Conservation (phyloP, 768 basidiomycete species). For the Pisolithus marmoratus region DNA sequence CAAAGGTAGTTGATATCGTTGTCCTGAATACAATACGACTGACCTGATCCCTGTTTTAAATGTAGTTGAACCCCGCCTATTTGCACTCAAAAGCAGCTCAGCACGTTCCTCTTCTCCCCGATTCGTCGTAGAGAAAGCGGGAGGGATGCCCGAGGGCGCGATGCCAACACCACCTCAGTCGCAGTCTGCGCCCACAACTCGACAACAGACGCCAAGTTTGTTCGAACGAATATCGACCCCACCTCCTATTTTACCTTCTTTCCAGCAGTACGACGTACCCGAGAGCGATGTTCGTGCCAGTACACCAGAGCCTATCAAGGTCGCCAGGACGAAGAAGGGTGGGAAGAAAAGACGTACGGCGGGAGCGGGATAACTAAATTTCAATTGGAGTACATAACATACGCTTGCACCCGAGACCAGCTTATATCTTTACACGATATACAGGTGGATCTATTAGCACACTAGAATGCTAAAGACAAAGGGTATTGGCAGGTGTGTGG, state of each 20-base stretch:
- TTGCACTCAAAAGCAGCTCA: slow-evolving; percentile 39
- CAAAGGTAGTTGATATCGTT: slow-evolving; percentile 17
- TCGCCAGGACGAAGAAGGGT: slow-evolving; percentile 67
- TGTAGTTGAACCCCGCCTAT: slow-evolving; percentile 34
- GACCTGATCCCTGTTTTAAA: slow-evolving; percentile 12
- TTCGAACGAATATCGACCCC: slow-evolving; percentile 32
- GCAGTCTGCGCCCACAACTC: slow-evolving; percentile 23
- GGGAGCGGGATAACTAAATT: slow-evolving; percentile 11
- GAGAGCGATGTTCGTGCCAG: slow-evolving; percentile 46
- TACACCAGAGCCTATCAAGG: slow-evolving; percentile 68
- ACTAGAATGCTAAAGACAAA: slow-evolving; percentile 8
- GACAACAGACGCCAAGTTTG: slow-evolving; percentile 16
- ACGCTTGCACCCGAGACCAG: neutral
- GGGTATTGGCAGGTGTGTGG: neutral
- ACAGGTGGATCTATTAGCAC: slow-evolving; percentile 16
- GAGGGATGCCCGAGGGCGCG: slow-evolving; percentile 80
- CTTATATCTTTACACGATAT: slow-evolving; percentile 16
- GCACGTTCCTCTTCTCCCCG: slow-evolving; percentile 38
- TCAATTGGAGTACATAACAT: neutral
- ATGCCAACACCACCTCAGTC: slow-evolving; percentile 13
- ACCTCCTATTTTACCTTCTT: slow-evolving; percentile 31
- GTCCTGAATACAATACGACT: slow-evolving; percentile 12
- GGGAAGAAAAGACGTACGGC: slow-evolving; percentile 66
- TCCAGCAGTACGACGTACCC: slow-evolving; percentile 50
- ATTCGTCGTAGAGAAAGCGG: slow-evolving; percentile 67